Evolutionary conservation across 768 basidiomycete species (phyloP).

Genomic region (Daedaleopsis sinensis): DNA sequence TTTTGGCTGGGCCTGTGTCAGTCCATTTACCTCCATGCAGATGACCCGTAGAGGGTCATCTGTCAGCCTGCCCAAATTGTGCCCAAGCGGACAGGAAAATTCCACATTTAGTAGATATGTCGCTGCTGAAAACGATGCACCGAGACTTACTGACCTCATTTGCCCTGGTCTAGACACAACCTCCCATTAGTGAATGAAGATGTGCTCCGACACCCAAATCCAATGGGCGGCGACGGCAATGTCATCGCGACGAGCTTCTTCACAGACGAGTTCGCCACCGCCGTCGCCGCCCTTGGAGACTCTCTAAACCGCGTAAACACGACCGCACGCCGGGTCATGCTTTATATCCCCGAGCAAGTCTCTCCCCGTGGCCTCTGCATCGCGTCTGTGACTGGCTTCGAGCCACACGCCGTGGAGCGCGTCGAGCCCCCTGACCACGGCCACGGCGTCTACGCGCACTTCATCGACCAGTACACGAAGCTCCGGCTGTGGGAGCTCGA

Average conservation of each 20-base stretch:
- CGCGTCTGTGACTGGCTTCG: slow-evolving; percentile 42
- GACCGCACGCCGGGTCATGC: slow-evolving; percentile 35
- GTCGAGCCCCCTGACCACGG: slow-evolving; percentile 44
- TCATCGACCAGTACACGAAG: slow-evolving; percentile 48
- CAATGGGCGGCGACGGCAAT: slow-evolving; percentile 11
- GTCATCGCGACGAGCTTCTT: slow-evolving; percentile 37
- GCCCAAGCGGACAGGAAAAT: too few species aligned
- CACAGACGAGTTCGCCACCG: slow-evolving; percentile 34
- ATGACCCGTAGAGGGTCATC: too few species aligned
- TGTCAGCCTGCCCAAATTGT: too few species aligned
- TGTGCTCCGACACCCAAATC: slow-evolving; percentile 2
- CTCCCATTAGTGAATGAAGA: slow-evolving; percentile 7
- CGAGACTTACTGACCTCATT: neutral
- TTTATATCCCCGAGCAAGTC: slow-evolving; percentile 39
- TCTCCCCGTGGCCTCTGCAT: slow-evolving; percentile 44
- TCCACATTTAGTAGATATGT: too few species aligned
- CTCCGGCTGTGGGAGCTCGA: slow-evolving; percentile 45
- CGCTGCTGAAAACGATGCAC: too few species aligned
- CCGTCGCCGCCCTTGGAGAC: slow-evolving; percentile 36
- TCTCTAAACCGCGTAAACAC: slow-evolving; percentile 34
- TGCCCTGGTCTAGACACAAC: slow-evolving; percentile 5
- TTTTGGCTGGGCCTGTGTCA: too few species aligned
- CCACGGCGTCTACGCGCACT: slow-evolving; percentile 37
- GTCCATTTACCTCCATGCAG: too few species aligned
- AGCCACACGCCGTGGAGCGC: slow-evolving; percentile 35